Conservation (phyloP, 2,329 filamentous ascomycete genomes). For the Talaromyces pinophilus region DNA sequence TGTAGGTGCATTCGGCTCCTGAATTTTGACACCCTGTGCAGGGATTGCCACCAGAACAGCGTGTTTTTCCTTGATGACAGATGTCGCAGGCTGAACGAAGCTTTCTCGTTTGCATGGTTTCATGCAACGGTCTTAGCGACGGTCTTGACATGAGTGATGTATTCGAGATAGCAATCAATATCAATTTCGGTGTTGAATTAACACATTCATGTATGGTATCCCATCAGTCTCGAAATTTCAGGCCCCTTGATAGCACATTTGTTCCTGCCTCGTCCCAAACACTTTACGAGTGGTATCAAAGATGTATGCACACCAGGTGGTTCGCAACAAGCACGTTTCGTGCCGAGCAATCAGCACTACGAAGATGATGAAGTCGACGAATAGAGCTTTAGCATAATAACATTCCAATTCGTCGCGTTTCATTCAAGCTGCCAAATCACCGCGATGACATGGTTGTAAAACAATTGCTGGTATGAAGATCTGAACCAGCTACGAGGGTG, state of each 20-base stretch:
- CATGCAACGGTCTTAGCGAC: neutral
- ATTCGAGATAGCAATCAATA: neutral
- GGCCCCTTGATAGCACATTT: neutral
- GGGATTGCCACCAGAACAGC: neutral
- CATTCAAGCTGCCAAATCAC: neutral
- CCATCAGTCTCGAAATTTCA: neutral
- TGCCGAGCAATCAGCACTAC: neutral
- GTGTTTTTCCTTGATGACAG: neutral
- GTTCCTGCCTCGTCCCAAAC: neutral
- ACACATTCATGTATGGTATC: neutral
- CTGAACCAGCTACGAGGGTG: neutral
- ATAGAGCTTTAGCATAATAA: neutral
- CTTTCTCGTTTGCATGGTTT: neutral
- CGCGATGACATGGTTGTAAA: neutral
- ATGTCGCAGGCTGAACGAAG: constrained; percentile 2
- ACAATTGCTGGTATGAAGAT: neutral
- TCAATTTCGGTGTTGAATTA: neutral
- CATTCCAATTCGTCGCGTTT: neutral
- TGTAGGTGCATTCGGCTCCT: neutral
- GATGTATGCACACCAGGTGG: neutral
- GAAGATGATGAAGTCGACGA: neutral
- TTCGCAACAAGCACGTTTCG: neutral
- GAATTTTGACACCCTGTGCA: constrained; percentile 2
- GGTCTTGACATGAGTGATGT: neutral
- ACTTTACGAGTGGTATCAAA: neutral